Base-by-base conservation (phyloP, 345 rosid genomes). In the Moringa oleifera region DNA sequence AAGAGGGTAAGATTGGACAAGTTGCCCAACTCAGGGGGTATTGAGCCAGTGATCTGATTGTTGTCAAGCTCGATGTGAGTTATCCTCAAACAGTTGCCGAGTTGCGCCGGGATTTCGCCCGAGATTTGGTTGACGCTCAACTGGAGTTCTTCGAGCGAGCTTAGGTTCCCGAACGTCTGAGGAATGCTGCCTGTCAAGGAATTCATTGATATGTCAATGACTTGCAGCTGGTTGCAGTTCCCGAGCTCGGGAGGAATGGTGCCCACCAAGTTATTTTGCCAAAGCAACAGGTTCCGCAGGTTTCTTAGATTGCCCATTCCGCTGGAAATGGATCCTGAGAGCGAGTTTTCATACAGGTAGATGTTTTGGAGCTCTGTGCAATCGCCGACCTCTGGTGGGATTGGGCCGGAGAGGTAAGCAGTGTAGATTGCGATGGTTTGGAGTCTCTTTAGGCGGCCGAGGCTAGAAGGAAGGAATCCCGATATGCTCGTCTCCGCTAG, bases 401-500 rank as follows among this genome's bases (percentile, higher is more conserved):
- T 85, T 24, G 75, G 86, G 37, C 95, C 95, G n/a, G 88, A 85
- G 24, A 89, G 73, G 20, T 82, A 69, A 22, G 91, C 75, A 0
- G 95, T 89, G 70, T 92, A 92, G 57, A 89, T 76, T 9, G 98
- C 91, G 2, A 92, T 69, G 0, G 93, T 85, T 58, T 84, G 77
- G 57, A 92, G 86, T 57, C 78, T 85, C 78, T 75, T 85, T 31
- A 92, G 71, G 7, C 46, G 75, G 23, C 96, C 95, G 0, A 92
- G 71, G 20, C 72, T 81, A n/a, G 84, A 24, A n/a, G 98, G 96
- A 6, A 92, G 83, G 66, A 79, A 83, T 9, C 96, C 93, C 17
- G 91, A 89, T 53, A 89, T 81, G 69, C 95, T 82, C 15, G 98
- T 92, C 62, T 92, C 96, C 0, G 96, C 96, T 4, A 92, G 67